Base-by-base conservation (phyloP, 768 basidiomycete genomes). In the Psilocybe subaeruginosa region DNA sequence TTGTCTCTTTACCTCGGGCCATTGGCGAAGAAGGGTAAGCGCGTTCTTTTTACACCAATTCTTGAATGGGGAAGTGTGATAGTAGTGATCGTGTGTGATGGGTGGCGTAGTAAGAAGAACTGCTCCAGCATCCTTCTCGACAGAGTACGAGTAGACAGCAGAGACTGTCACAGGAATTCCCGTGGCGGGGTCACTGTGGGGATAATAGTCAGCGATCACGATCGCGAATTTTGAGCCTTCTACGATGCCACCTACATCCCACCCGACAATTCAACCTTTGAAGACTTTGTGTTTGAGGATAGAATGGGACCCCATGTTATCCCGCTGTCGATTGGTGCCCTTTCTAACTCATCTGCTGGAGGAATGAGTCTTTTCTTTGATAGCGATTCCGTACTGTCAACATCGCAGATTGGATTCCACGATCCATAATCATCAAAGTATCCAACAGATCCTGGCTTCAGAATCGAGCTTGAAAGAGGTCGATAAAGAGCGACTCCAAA, bases 251-350 rank as follows among this genome's bases (percentile, higher is more conserved):
- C 68, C 39, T 65, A 71, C 70, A 71, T 52, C n/a, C 64, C 70
- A 30, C 58, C 65, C 7, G 64, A 61, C 16, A 71, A 30, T 3
- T 65, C 64, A 8, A 69, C 19, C 31, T 65, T 69, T 30, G 30
- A 59, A 14, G 61, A 59, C 31, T 62, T 64, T 3, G 63, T 64
- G 12, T 41, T 54, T 3, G 61, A 52, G 14, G 70, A 69, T 6
- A 59, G 63, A 39, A 62, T 68, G 16, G 70, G 68, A 4, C 67
- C 67, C 70, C 70, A 68, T 45, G 54, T 61, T 17, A 71, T 71
- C 3, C 61, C 66, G 17, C 47, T 61, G 27, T 71, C 68, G 3
- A 60, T 35, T 3, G 68, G 67, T 8, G 68, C 70, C 27, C 55
- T 66, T 51, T 64, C 63, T 29, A 68, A 27, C 12, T 61, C 62